These are phyloP conservation scores for Saccharomycopsis guyanensis DNA, from an alignment of 805 yeast species.

Conservation along the genomic window DNA sequence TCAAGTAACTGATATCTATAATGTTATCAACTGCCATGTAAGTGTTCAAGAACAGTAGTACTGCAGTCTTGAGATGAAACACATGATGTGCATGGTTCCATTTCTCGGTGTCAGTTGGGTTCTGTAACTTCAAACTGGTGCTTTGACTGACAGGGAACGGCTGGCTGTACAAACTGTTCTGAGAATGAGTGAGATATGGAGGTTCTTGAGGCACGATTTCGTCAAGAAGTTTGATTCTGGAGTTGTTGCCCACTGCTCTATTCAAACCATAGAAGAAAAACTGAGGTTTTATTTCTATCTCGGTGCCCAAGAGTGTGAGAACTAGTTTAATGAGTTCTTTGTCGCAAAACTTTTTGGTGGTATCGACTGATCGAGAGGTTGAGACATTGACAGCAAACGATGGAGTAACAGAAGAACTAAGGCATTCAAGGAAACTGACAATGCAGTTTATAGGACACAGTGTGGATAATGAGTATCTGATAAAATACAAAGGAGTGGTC, in stretches of 20 bases:
- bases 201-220: constrained; percentile 32
- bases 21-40: constrained; percentile 23
- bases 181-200: constrained; percentile 2
- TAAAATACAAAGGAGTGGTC: constrained; percentile 10
- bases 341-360: constrained; percentile 6
- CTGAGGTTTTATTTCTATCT: constrained; percentile 33
- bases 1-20: constrained; percentile 5
- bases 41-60: constrained; percentile 43
- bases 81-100: constrained; percentile 38
- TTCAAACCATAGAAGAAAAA: constrained; percentile 48
- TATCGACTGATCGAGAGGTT: constrained; percentile 19
- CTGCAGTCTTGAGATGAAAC: constrained; percentile 36
- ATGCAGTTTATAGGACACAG: constrained; percentile 16
- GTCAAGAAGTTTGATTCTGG: constrained; percentile 35
- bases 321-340: constrained; percentile 27
- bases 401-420: constrained; percentile 16
- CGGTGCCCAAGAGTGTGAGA: constrained; percentile 34
- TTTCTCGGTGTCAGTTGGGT: constrained; percentile 21
- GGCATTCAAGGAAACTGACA: constrained; percentile 11
- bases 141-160: constrained; percentile 14
- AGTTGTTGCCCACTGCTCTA: constrained; percentile 44
- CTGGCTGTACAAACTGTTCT: constrained; percentile 3
- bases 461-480: constrained; percentile 14
- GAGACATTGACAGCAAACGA: constrained; percentile 25
- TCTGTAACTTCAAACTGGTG: constrained; percentile 4